Evolutionary conservation across 192 early-diverging fungal genomes (phyloP).

Genomic region (Mortierella antarctica): DNA sequence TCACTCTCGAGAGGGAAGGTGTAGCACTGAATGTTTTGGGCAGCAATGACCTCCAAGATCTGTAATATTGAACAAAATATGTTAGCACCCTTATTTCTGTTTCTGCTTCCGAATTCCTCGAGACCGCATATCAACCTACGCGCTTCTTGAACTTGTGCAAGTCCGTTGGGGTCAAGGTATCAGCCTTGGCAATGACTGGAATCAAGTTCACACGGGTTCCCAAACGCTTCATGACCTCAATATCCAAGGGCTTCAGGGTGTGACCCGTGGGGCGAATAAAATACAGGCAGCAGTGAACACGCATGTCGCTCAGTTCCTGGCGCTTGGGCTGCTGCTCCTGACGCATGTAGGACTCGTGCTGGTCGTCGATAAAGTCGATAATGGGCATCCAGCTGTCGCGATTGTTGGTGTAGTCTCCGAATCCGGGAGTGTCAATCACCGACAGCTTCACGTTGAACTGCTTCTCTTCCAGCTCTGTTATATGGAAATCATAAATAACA

Average conservation of each 20-base stretch:
- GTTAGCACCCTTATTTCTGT: neutral
- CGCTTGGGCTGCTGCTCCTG: constrained; percentile 90
- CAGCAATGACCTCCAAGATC: constrained; percentile 90
- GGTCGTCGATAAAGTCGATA: constrained; percentile 98
- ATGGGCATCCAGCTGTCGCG: constrained; percentile 98
- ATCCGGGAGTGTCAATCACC: constrained; percentile 92
- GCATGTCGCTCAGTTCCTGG: constrained; percentile 90
- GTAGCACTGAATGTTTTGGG: constrained; percentile 94
- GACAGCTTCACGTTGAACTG: constrained; percentile 97
- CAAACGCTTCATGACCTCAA: constrained; percentile 98
- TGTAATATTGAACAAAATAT: constrained; percentile 35
- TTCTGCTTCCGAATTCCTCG: neutral
- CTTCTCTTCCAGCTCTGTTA: constrained; percentile 93
- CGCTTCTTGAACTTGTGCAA: constrained; percentile 95
- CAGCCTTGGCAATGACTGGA: constrained; percentile 98
- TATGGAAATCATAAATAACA: neutral
- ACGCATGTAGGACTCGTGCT: constrained; percentile 94
- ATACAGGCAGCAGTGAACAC: constrained; percentile 98
- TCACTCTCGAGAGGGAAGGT: constrained; percentile 90
- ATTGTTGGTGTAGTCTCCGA: constrained; percentile 93
- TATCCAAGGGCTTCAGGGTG: constrained; percentile 92
- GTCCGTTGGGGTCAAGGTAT: constrained; percentile 94
- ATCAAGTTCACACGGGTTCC: constrained; percentile 97
- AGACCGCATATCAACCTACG: constrained; percentile 56
- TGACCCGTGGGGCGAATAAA: constrained; percentile 99